Evolutionary conservation across 139 green algal genomes (phyloP).

Genomic region (Picochlorum sp.): DNA sequence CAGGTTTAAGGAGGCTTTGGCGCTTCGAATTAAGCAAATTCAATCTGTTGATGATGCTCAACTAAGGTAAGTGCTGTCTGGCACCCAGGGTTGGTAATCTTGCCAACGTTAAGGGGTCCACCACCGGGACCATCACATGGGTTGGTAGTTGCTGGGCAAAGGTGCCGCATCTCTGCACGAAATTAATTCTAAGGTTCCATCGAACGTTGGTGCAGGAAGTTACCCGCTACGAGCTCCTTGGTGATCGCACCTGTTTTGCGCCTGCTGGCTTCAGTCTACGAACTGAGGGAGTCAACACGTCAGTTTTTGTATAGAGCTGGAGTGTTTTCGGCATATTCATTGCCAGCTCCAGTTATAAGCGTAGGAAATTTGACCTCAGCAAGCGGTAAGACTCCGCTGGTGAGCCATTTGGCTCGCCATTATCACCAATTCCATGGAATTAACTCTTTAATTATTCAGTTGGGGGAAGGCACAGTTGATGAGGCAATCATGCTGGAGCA

Average conservation of each 20-base stretch:
- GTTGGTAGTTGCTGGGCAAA: no score
- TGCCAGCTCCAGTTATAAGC: slow-evolving; percentile 18
- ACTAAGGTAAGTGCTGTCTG: neutral
- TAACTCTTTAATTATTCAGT: slow-evolving; percentile 18
- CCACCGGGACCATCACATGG: no score
- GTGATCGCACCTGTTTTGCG: slow-evolving; percentile 19
- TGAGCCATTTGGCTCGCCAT: slow-evolving; percentile 20
- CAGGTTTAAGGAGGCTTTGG: neutral
- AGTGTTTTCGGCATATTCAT: slow-evolving; percentile 4
- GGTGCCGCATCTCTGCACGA: no score
- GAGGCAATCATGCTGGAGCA: slow-evolving; percentile 19
- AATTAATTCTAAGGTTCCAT: no score
- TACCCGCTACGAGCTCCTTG: slow-evolving; percentile 5
- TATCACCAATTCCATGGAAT: slow-evolving; percentile 10
- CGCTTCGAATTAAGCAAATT: slow-evolving; percentile 4
- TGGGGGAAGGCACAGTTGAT: slow-evolving; percentile 18
- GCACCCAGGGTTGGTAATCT: no score
- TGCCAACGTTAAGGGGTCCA: no score
- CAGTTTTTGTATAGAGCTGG: slow-evolving; percentile 21
- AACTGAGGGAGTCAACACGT: neutral
- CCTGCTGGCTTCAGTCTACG: slow-evolving; percentile 1
- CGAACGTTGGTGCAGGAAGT: slow-evolving; percentile 5
- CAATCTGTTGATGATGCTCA: neutral
- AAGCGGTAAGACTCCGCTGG: slow-evolving; percentile 26
- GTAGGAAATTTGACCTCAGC: slow-evolving; percentile 20